These are phyloP conservation scores for Eudorina sp. DNA, from an alignment of 139 green algal genomes.

Conservation along the genomic window DNA sequence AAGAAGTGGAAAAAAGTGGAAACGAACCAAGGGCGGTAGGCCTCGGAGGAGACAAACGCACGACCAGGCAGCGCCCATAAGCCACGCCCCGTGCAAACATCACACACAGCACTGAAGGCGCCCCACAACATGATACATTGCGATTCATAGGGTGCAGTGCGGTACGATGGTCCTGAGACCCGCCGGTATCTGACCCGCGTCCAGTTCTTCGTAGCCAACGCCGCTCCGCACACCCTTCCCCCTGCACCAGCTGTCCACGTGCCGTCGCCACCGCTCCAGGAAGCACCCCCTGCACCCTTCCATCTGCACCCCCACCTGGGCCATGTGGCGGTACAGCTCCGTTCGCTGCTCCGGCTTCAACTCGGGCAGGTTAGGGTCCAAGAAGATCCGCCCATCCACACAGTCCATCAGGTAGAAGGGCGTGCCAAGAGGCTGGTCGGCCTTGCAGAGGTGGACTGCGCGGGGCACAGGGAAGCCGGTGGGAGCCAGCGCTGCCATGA, in stretches of 20 bases:
- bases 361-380: slow-evolving; percentile 82
- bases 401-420: slow-evolving; percentile 92
- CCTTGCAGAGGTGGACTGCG: slow-evolving; percentile 84
- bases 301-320: slow-evolving; percentile 7
- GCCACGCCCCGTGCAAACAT: background rate
- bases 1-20: too few relatives aligned
- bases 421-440: slow-evolving; percentile 88
- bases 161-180: too few relatives aligned
- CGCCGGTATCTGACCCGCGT: too few relatives aligned
- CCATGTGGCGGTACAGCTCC: slow-evolving; percentile 64
- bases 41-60: slow-evolving; percentile 29
- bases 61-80: background rate
- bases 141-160: too few relatives aligned
- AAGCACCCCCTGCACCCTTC: too few relatives aligned
- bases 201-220: too few relatives aligned
- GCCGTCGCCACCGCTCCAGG: too few relatives aligned
- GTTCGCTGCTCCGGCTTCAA: slow-evolving; percentile 55
- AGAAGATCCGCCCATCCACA: slow-evolving; percentile 71
- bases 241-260: too few relatives aligned
- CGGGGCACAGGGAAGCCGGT: slow-evolving; percentile 85
- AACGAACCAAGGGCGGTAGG: too few relatives aligned
- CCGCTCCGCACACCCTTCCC: too few relatives aligned
- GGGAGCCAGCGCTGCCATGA: slow-evolving; percentile 76
- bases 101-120: too few relatives aligned
- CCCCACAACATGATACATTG: too few relatives aligned